Evolutionary conservation across 2,329 filamentous ascomycete genomes (phyloP), one percentile per base, ranked within the genome.

Genomic region (Alternaria gaisen): DNA sequence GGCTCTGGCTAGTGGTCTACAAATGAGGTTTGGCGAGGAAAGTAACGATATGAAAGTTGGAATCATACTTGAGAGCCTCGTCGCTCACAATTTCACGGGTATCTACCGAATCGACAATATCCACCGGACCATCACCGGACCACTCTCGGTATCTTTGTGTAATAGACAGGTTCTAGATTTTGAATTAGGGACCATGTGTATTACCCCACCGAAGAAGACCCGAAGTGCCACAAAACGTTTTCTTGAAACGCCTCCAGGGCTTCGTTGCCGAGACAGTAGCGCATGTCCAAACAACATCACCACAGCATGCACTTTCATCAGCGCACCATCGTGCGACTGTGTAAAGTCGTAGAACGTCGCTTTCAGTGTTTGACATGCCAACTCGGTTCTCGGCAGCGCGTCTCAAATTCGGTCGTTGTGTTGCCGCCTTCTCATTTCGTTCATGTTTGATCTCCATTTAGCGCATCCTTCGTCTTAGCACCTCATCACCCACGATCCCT

Each of bases 401-500:
- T 28, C 16, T 30, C 38, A 58, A 61, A 50, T 43, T 20, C 48
- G 38, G 28, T 42, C 22, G 43, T 42, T 28, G 46, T 60, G 53
- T 67, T 67, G 47, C 57, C 65, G 65, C 62, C 60, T 61, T 46
- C 44, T 75, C 68, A 77, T 75, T 61, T 74, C 73, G 66, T 59
- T 61, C 66, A 56, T 60, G 74, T 77, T 74, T 77, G 72, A 76
- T 76, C 67, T 67, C 44, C 72, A 56, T 58, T 64, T 70, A 72
- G 71, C 62, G 69, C 53, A 47, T 63, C 53, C 58, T 63, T 66
- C 56, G 64, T 66, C 66, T 60, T 42, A 61, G 54, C 53, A 58
- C 58, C 52, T 61, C 62, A 54, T 60, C 53, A 58, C 46, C 34
- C 41, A 44, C 44, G n/a, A 48, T 42, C 51, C 48, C 36, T 28